phyloP scores from a whole-genome alignment of 192 early-diverging fungal species.

The Entophlyctis luteolus region DNA sequence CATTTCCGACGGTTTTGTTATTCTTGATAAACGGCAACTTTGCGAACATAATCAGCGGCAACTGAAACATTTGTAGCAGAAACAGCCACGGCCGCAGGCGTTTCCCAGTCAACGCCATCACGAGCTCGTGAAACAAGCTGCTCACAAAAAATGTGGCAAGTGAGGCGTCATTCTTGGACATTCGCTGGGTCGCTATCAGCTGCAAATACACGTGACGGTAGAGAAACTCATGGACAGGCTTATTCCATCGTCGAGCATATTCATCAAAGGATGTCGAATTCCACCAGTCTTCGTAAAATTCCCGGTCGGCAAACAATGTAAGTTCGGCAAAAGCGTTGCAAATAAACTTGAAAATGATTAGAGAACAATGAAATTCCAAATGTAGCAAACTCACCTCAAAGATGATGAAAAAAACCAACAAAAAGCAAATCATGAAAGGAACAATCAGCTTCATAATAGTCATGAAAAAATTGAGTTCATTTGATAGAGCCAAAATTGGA shows the following conservation, averaged over 20 bases:
- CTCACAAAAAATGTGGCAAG: conserved; percentile 79
- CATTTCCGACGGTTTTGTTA: conserved; percentile 72
- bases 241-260: conserved; percentile 96
- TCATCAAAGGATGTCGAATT: conserved; percentile 86
- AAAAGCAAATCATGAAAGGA: conserved; percentile 88
- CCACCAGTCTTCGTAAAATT: conserved; percentile 99
- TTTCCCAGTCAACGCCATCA: conserved; percentile 65
- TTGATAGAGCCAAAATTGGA: conserved; percentile 67
- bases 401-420: conserved; percentile 90
- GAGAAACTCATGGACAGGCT: conserved; percentile 75
- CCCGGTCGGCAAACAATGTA: conserved; percentile 89
- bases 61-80: conserved; percentile 79
- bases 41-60: conserved; percentile 78
- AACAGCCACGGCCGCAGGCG: conserved; percentile 76
- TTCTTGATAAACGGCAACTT: conserved; percentile 57
- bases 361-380: neutral
- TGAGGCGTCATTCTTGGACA: conserved; percentile 67
- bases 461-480: conserved; percentile 51
- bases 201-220: conserved; percentile 88
- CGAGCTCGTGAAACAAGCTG: conserved; percentile 77
- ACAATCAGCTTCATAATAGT: conserved; percentile 64
- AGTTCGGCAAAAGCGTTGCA: conserved; percentile 95
- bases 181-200: conserved; percentile 65
- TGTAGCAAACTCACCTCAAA: conserved; percentile 82
- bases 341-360: conserved; percentile 55